Evolutionary conservation across 78 protist species (phyloP), one percentile per base, ranked within the genome.

Genomic region (Dictyostelium purpureum): DNA sequence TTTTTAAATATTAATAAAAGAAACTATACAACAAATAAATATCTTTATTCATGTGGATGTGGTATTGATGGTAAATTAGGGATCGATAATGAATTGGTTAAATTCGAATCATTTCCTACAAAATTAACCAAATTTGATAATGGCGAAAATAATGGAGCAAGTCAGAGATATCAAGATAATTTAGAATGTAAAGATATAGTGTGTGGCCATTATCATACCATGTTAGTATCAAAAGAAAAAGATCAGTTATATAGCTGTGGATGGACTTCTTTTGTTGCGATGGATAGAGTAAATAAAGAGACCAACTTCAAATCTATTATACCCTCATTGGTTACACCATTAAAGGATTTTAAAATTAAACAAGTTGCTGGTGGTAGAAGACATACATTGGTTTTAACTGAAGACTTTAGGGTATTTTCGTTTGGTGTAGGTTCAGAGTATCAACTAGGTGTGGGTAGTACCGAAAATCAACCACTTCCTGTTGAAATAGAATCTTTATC

Each of bases 151-250:
- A 18, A 63, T 33, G 33, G 26, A 14, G 33, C 33, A 12, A 14
- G 33, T 31, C 16, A 63, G 26, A 4, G 6, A 3, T 31, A 35
- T 33, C 33, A 33, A 12, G 35, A 33, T 70, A 26, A 33, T 6
- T 35, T 31, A 31, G 73, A 63, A n/a, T 43, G 69, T 4, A 63
- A 71, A 19, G n/a, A 45, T n/a, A 11, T 83, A 19, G 21, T 4
- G 37, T 83, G 90, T 83, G 90, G 90, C 35, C 67, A 83, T 35
- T 83, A 83, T 56, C 90, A 83, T 57, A 70, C 70, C 0, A 83
- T 83, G 90, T 51, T 83, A 21, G 28, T 83, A 16, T 40, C 24
- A 6, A 52, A 42, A n/a, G n/a, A n/a, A n/a, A 24, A 37, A 71
- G 85, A 49, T n/a, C 52, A 43, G 5, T n/a, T 83, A 54, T 70